A percentile compares a stretch with the other conserved stretches of the same genome.
Conservation (phyloP, 345 rosid genomes). For the Diplotaxis tenuifolia region DNA sequence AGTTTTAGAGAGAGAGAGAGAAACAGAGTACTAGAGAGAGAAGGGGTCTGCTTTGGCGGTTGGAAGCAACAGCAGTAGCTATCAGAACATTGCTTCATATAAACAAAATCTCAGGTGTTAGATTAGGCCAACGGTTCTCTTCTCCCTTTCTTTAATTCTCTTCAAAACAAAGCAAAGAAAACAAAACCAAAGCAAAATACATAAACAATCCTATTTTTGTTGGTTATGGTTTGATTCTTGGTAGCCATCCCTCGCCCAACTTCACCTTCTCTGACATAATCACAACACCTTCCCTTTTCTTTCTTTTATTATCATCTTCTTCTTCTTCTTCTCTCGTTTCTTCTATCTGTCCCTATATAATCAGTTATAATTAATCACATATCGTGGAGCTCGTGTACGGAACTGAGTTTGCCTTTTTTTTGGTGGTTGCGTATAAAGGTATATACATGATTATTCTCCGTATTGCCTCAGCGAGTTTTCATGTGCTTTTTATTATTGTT, state of each 20-base stretch:
- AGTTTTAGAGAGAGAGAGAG: background rate
- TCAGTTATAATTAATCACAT: background rate
- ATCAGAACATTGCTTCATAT: slow-evolving; percentile 34
- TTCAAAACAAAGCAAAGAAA: slow-evolving; percentile 55
- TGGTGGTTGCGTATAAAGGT: slow-evolving; percentile 35
- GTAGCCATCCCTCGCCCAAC: slow-evolving; percentile 87
- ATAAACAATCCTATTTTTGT: slow-evolving; percentile 7
- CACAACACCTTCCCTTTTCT: slow-evolving; percentile 34
- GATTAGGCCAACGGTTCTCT: slow-evolving; percentile 78
- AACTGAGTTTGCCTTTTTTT: slow-evolving; percentile 3
- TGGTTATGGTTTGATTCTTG: slow-evolving; percentile 55
- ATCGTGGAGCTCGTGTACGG: slow-evolving; percentile 27
- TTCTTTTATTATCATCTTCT: background rate
- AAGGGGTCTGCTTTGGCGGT: slow-evolving; percentile 36
- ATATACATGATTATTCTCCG: slow-evolving; percentile 43
- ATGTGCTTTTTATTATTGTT: slow-evolving; percentile 34
- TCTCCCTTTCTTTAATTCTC: slow-evolving; percentile 44
- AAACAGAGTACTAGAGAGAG: background rate
- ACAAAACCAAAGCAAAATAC: background rate
- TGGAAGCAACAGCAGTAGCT: slow-evolving; percentile 32
- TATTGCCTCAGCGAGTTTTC: slow-evolving; percentile 35
- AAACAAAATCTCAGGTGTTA: slow-evolving; percentile 40
- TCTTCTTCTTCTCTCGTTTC: slow-evolving; percentile 16
- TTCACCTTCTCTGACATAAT: slow-evolving; percentile 67
- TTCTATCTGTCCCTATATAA: slow-evolving; percentile 23